phyloP scores from a whole-genome alignment of 2,329 filamentous ascomycete species.

The Penicillium sclerotiorum region DNA sequence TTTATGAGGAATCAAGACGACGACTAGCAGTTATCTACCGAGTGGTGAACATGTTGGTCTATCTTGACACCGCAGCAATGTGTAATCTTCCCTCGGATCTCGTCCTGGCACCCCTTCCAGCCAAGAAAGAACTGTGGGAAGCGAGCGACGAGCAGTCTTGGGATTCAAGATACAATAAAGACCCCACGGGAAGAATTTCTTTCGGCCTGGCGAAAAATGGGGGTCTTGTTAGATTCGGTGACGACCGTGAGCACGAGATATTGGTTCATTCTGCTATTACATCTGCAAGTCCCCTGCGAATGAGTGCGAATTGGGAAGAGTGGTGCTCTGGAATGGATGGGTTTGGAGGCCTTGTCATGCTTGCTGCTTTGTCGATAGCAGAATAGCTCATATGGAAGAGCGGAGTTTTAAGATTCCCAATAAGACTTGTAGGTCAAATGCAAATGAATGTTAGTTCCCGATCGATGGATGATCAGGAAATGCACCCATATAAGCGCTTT shows the following conservation, averaged over 20 bases:
- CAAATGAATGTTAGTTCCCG: background rate
- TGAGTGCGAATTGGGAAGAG: conserved; percentile 43
- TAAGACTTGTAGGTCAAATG: background rate
- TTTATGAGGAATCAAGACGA: conserved; percentile 45
- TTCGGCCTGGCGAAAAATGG: conserved; percentile 8
- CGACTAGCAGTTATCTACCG: conserved; percentile 46
- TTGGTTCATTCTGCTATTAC: background rate
- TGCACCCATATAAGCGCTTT: conserved; percentile 23
- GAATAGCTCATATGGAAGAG: too few species aligned
- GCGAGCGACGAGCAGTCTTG: conserved; percentile 40
- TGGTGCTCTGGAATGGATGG: conserved; percentile 53
- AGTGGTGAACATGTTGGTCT: conserved; percentile 47
- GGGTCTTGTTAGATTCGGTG: conserved; percentile 2
- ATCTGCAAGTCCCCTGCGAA: conserved; percentile 6
- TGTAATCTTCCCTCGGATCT: conserved; percentile 41
- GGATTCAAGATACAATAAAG: conserved; percentile 34
- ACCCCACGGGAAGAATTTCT: conserved; percentile 9
- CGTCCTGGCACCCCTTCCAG: conserved; percentile 47
- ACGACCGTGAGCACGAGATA: background rate
- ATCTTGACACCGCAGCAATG: conserved; percentile 44
- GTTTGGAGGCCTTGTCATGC: conserved; percentile 49
- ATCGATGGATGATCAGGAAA: conserved; percentile 11
- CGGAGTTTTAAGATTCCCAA: background rate
- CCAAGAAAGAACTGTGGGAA: conserved; percentile 50
- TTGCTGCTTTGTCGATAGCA: conserved; percentile 41